Base-by-base conservation (phyloP, 495 filamentous ascomycete species). In the Neurospora africana region DNA sequence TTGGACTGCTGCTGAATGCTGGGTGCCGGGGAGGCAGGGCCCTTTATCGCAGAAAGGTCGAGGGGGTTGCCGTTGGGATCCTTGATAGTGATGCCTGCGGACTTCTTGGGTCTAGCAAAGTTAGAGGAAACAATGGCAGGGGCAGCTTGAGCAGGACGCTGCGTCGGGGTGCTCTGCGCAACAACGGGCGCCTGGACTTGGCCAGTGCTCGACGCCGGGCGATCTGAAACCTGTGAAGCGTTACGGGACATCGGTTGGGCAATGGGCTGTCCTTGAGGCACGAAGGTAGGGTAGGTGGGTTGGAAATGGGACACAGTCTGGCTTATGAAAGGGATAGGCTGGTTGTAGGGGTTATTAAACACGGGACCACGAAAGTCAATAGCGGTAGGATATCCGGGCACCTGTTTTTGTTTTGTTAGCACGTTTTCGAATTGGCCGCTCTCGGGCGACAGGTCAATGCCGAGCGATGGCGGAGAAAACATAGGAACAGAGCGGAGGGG, bases 171-270 rank as follows among this genome's bases (percentile, higher is more conserved):
- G 40, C 82, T 81, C 36, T 84, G 81, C 30, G 82, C 77, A 72
- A 84, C 79, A 33, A 81, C 80, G 30, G 86, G 84, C 11, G 81
- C 82, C 73, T 84, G 83, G 68, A 41, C 76, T 75, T 92, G 92
- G 44, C 91, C 88, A 67, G 94, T 86, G 81, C 92, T 94, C 30
- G 94, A 95, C 19, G 87, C 84, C 11, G 94, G 93, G 70, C 93
- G 89, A 75, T 95, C 78, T 30, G 91, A 94, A 43, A 94, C 83
- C 78, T 95, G 91, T 8, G 94, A 97, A 4, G 92, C 88, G 68
- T 89, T 91, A 76, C 94, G 91, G 9, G 93, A 95, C 88, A 97
- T 92, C 11, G 90, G 83, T 27, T 89, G 86, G 19, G 89, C 77
- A 82, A 78, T 88, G 85, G 65, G 84, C 83, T 76, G 84, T 79